A percentile compares a stretch with the other conserved stretches of the same genome.
These are phyloP conservation scores for Pharnaceum exiguum DNA, from an alignment of 148 eudicot genomes.

Conservation along the genomic window DNA sequence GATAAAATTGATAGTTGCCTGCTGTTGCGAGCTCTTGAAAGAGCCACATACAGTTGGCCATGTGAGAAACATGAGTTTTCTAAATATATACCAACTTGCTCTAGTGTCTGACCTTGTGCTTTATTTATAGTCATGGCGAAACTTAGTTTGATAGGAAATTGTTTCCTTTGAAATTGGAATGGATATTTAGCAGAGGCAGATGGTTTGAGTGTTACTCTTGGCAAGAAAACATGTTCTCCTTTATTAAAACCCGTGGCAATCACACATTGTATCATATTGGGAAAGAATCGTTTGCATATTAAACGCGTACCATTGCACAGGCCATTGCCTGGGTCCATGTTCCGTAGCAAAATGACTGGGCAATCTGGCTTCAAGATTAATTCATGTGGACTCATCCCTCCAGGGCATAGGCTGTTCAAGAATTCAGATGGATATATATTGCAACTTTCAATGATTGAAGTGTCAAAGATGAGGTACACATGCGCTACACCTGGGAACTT, in stretches of 20 bases:
- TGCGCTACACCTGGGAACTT: not conserved
- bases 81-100: not conserved
- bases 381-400: not conserved
- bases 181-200: not conserved
- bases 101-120: slow-evolving; percentile 2
- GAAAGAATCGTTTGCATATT: not conserved
- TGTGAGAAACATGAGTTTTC: not conserved
- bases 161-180: not conserved
- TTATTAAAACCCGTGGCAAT: not conserved
- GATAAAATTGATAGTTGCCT: not conserved
- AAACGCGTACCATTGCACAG: slow-evolving; percentile 1
- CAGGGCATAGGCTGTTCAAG: not conserved
- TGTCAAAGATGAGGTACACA: not conserved
- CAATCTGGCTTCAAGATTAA: not conserved
- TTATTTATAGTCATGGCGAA: slow-evolving; percentile 5
- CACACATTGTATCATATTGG: not conserved
- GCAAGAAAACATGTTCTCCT: not conserved
- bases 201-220: not conserved
- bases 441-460: not conserved
- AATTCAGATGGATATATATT: not conserved
- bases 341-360: not conserved
- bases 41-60: slow-evolving; percentile 4
- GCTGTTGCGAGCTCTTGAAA: not conserved
- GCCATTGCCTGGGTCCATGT: not conserved
- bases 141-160: not conserved